phyloP scores from a whole-genome alignment of 169 alveolate genomes.

The Plasmodium relictum region DNA sequence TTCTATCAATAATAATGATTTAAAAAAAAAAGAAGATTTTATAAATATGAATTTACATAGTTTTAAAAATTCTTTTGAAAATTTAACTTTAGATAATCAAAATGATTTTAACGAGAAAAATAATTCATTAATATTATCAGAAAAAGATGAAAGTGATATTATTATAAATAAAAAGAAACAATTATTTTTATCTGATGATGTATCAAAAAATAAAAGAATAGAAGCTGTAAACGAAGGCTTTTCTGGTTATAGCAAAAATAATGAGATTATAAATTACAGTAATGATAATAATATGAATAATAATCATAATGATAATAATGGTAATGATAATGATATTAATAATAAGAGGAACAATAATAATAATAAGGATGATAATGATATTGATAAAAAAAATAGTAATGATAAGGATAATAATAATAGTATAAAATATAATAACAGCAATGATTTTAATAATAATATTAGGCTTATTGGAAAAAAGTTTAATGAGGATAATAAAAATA shows the following conservation, averaged over 20 bases:
- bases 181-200: no score
- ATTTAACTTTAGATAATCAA: background rate
- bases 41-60: slow-evolving; percentile 3
- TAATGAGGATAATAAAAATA: background rate
- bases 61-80: background rate
- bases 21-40: background rate
- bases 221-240: background rate
- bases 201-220: no score
- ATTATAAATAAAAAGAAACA: no score
- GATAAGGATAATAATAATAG: background rate
- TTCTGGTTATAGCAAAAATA: background rate
- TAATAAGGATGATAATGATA: background rate
- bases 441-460: background rate
- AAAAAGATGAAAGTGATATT: no score
- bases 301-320: no score
- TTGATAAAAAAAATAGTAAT: background rate
- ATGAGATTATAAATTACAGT: no score
- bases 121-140: background rate
- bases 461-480: background rate
- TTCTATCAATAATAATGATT: background rate
- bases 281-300: no score
- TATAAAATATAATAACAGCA: background rate
- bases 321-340: background rate
- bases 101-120: background rate
- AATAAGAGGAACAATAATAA: background rate